Percentiles rank a stretch among this genome's conserved stretches.
Conservation (phyloP, 768 basidiomycete species). For the Podaxis mareebaensis region DNA sequence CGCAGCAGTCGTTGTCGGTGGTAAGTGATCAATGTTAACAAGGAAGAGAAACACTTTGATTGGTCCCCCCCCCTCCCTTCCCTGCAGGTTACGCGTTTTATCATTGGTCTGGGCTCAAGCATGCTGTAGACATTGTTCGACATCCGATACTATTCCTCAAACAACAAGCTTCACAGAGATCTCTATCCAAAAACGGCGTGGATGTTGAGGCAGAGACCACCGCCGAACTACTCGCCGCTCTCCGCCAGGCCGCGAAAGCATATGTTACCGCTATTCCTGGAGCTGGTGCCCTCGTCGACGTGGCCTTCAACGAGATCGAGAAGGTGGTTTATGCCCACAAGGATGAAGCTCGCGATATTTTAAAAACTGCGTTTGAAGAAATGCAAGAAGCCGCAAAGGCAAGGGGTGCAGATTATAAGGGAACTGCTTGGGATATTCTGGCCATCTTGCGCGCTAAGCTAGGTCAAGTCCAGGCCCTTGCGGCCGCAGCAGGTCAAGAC, state of each 20-base stretch:
- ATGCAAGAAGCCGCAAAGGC: slow-evolving; percentile 26
- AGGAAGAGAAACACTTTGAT: background rate
- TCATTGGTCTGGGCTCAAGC: slow-evolving; percentile 40
- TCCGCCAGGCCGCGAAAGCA: slow-evolving; percentile 41
- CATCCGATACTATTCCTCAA: slow-evolving; percentile 10
- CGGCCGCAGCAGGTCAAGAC: background rate
- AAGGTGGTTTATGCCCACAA: slow-evolving; percentile 36
- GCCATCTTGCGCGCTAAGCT: slow-evolving; percentile 9
- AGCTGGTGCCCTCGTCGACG: slow-evolving; percentile 38
- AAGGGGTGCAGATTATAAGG: slow-evolving; percentile 2
- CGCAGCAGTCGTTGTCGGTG: background rate
- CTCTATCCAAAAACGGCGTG: background rate
- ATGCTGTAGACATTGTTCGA: slow-evolving; percentile 31
- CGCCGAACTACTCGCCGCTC: slow-evolving; percentile 33
- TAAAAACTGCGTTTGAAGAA: slow-evolving; percentile 36
- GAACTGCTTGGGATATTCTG: slow-evolving; percentile 7
- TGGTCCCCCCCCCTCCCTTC: background rate
- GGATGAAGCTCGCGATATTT: slow-evolving; percentile 39
- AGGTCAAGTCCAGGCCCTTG: background rate
- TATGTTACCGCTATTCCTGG: slow-evolving; percentile 42
- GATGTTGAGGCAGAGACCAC: slow-evolving; percentile 17
- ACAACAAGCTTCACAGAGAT: slow-evolving; percentile 17
- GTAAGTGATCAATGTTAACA: background rate
- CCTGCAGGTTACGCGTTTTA: slow-evolving; percentile 40
- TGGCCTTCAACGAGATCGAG: slow-evolving; percentile 43